These are phyloP conservation scores for Cladosporium sp. DNA, from an alignment of 2,329 filamentous ascomycete species.

Conservation along the genomic window DNA sequence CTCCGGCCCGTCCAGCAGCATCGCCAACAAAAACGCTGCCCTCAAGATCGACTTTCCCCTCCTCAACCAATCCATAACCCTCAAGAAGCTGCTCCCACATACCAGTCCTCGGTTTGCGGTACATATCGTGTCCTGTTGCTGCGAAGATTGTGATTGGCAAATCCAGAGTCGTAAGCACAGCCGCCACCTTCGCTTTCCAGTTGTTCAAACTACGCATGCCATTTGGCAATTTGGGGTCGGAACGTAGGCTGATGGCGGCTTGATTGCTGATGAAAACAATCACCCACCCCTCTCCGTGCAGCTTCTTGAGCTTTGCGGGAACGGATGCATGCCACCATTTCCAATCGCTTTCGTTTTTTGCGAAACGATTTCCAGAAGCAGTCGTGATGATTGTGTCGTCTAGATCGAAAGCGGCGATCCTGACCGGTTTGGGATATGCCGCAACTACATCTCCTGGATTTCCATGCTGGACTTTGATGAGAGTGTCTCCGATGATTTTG, in stretches of 20 bases:
- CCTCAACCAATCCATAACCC: slow-evolving; percentile 46
- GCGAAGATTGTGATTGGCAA: slow-evolving; percentile 79
- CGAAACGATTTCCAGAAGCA: slow-evolving; percentile 74
- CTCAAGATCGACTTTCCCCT: slow-evolving; percentile 59
- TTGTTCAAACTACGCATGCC: slow-evolving; percentile 64
- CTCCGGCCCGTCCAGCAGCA: slow-evolving; percentile 47
- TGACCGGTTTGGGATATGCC: slow-evolving; percentile 56
- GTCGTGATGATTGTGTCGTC: slow-evolving; percentile 85
- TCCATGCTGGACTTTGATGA: slow-evolving; percentile 46
- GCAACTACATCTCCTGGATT: slow-evolving; percentile 46
- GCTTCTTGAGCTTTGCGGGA: slow-evolving; percentile 59
- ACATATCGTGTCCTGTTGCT: slow-evolving; percentile 75
- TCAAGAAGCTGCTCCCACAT: slow-evolving; percentile 74
- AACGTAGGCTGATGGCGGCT: slow-evolving; percentile 68
- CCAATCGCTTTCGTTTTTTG: slow-evolving; percentile 71
- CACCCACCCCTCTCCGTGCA: slow-evolving; percentile 70
- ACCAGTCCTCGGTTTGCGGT: slow-evolving; percentile 77
- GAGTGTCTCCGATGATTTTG: slow-evolving; percentile 60
- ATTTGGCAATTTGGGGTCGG: slow-evolving; percentile 62
- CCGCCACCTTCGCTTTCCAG: slow-evolving; percentile 77
- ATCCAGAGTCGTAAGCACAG: slow-evolving; percentile 66
- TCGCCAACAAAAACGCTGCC: slow-evolving; percentile 85
- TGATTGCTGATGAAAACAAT: slow-evolving; percentile 87
- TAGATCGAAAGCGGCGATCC: slow-evolving; percentile 68
- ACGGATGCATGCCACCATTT: slow-evolving; percentile 84